Evolutionary conservation across 495 filamentous ascomycete species (phyloP).

Genomic region (Penicillium canariense): DNA sequence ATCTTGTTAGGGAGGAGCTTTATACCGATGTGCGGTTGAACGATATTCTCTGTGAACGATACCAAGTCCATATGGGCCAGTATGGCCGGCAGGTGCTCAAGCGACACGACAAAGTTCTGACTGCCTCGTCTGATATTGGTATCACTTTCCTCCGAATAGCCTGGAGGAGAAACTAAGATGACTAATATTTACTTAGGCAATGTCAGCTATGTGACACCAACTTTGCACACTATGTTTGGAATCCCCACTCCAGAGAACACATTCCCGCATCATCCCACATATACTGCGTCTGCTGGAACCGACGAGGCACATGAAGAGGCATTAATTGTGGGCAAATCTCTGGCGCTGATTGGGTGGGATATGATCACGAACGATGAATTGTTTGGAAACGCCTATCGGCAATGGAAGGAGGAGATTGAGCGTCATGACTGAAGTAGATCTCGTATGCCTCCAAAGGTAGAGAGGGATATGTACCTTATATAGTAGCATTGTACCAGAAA

Average conservation of each 20-base stretch:
- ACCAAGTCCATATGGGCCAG: constrained; percentile 50
- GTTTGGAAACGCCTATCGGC: constrained; percentile 31
- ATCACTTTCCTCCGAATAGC: constrained; percentile 37
- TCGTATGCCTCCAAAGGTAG: too few species aligned
- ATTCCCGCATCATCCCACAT: constrained; percentile 60
- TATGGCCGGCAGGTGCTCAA: constrained; percentile 47
- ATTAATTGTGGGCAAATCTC: constrained; percentile 53
- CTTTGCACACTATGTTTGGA: constrained; percentile 56
- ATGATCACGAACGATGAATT: constrained; percentile 47
- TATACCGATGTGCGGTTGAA: constrained; percentile 64
- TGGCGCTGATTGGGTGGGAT: constrained; percentile 55
- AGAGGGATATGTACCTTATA: too few species aligned
- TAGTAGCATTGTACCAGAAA: too few species aligned
- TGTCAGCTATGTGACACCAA: constrained; percentile 63
- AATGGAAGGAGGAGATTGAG: constrained; percentile 30
- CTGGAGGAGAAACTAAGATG: not conserved
- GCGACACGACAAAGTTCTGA: constrained; percentile 46
- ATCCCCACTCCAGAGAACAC: constrained; percentile 47
- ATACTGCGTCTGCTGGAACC: constrained; percentile 56
- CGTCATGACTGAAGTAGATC: constrained; percentile 14
- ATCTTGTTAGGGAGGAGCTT: constrained; percentile 32
- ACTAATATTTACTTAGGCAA: constrained; percentile 47
- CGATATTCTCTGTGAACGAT: constrained; percentile 51
- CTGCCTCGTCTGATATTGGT: constrained; percentile 54
- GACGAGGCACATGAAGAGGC: constrained; percentile 50